Base-by-base conservation (phyloP, 2,329 filamentous ascomycete genomes). In the Xylaria sp. region DNA sequence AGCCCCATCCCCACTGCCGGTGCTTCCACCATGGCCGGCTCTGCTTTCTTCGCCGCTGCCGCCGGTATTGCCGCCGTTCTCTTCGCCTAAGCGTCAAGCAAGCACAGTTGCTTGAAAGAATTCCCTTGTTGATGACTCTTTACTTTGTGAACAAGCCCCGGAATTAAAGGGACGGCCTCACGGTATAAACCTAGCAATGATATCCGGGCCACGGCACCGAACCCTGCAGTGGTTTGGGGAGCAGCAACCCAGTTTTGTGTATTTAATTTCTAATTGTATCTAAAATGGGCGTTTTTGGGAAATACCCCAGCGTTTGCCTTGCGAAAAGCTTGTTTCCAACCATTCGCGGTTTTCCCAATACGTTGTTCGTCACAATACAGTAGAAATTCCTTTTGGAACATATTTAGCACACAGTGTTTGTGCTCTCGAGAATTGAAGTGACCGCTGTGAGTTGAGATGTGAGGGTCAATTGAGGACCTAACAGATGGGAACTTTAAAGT, bases 51-150 rank as follows among this genome's bases (percentile, higher is more conserved):
- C 77, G 87, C 87, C 79, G 87, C 84, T 73, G 83, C 81, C 58
- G 87, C 84, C 80, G 87, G 86, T 82, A 78, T 86, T 65, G 84
- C 82, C 70, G 87, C 86, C 78, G 80, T 87, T 77, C 76, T 85
- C 81, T 80, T 89, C 77, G 84, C 84, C 79, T 89, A 89, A 86
- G 73, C 66, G 18, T 15, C 59, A 44, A 60, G 65, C 60, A 50
- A 63, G 60, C 60, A 64, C 55, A 60, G 60, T 60, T 64, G 62
- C 55, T 55, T 69, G 25, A 54, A 64, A 59, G 28, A 37, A 55
- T 70, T 67, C 61, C 68, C 65, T 70, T 75, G 79, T 77, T 74
- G 76, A 80, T 78, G 71, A 75, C 55, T 31, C 69, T 59, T 62
- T 52, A 20, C 28, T 6, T 59, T 63, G 28, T 63, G 51, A 37